phyloP scores from a whole-genome alignment of 768 basidiomycete species.

The Tylopilus subfusipes region DNA sequence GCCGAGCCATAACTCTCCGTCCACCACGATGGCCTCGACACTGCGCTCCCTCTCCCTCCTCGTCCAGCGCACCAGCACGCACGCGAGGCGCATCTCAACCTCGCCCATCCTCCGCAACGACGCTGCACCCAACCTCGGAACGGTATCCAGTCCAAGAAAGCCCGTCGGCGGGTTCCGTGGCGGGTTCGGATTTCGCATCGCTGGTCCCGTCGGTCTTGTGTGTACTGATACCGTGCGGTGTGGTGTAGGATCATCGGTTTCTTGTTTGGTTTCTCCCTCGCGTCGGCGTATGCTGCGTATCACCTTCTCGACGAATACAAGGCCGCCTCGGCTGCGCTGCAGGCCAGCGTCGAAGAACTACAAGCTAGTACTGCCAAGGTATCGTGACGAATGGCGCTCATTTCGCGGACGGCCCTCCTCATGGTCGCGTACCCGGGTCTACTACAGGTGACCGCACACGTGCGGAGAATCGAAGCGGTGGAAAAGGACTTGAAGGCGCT shows the following conservation, averaged over 20 bases:
- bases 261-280: conserved; percentile 85
- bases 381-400: background rate
- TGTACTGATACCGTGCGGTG: background rate
- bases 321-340: conserved; percentile 78
- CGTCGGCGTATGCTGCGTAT: conserved; percentile 83
- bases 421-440: background rate
- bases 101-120: conserved; percentile 44
- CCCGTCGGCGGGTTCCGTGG: conserved; percentile 73
- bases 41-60: conserved; percentile 28
- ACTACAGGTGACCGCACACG: conserved; percentile 73
- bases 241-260: conserved; percentile 70
- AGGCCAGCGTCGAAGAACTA: conserved; percentile 84
- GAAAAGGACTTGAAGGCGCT: conserved; percentile 87
- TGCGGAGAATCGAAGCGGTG: conserved; percentile 78
- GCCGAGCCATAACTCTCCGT: conserved; percentile 12
- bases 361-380: conserved; percentile 83
- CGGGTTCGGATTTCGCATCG: conserved; percentile 41
- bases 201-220: conserved; percentile 1
- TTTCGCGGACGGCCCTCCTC: background rate
- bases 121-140: conserved; percentile 47
- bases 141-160: conserved; percentile 57
- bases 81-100: conserved; percentile 41
- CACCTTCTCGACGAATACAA: conserved; percentile 90
- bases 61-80: conserved; percentile 13
- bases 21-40: conserved; percentile 35